A percentile compares a stretch with the other conserved stretches of the same genome.
phyloP scores from a whole-genome alignment of 768 basidiomycete species.

The Candolleomyces efflorescens region DNA sequence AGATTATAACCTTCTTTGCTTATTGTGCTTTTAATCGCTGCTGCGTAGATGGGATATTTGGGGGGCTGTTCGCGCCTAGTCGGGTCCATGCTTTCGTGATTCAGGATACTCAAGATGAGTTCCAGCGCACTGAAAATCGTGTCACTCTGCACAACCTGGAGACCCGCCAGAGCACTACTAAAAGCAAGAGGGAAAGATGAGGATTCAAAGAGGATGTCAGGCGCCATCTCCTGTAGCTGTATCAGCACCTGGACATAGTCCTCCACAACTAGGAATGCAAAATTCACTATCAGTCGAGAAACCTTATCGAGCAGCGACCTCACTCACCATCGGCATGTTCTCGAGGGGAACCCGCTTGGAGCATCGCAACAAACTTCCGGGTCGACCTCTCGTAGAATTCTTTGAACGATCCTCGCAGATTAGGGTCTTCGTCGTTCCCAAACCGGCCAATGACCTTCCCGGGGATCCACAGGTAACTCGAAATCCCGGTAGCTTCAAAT shows the following conservation, averaged over 20 bases:
- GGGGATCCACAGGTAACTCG: constrained; percentile 92
- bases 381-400: constrained; percentile 75
- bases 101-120: constrained; percentile 69
- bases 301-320: not conserved
- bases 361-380: constrained; percentile 57
- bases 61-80: constrained; percentile 40
- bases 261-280: constrained; percentile 61
- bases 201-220: constrained; percentile 77
- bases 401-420: constrained; percentile 53
- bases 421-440: constrained; percentile 57
- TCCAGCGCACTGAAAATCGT: constrained; percentile 81
- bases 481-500: constrained; percentile 77
- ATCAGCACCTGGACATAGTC: constrained; percentile 85
- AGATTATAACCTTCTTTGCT: constrained; percentile 73
- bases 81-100: constrained; percentile 62
- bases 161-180: constrained; percentile 67
- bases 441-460: constrained; percentile 82
- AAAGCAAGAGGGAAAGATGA: constrained; percentile 75
- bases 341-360: constrained; percentile 64
- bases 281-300: not conserved
- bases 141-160: constrained; percentile 80
- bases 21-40: constrained; percentile 56
- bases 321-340: constrained; percentile 86
- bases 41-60: constrained; percentile 59
- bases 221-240: constrained; percentile 60